These are phyloP conservation scores for Solanum etuberosum DNA, from an alignment of 257 asterid species.

Conservation along the genomic window DNA sequence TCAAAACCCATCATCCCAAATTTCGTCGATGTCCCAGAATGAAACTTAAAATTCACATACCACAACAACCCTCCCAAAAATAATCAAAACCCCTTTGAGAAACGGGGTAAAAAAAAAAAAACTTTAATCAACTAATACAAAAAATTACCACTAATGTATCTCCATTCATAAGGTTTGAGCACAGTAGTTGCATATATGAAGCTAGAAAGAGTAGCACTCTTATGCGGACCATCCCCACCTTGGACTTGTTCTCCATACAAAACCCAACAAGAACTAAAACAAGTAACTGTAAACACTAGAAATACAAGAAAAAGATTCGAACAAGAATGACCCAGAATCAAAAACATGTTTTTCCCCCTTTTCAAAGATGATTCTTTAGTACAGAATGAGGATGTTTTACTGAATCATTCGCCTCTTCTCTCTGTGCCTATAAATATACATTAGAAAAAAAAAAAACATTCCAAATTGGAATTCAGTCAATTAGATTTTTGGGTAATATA, in stretches of 20 bases:
- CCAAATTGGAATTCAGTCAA: neutral
- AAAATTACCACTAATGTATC: constrained; percentile 59
- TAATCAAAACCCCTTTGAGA: neutral
- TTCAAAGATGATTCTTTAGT: neutral
- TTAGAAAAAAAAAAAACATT: neutral
- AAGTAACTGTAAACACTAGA: constrained; percentile 6
- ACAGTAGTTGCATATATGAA: constrained; percentile 46
- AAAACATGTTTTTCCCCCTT: neutral
- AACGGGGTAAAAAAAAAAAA: neutral
- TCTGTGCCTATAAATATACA: neutral
- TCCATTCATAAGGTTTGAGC: constrained; percentile 81
- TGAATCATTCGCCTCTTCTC: constrained; percentile 4
- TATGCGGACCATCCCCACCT: constrained; percentile 11
- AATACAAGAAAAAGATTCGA: constrained; percentile 13
- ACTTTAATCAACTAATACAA: neutral
- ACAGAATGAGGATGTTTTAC: neutral
- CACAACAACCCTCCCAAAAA: neutral
- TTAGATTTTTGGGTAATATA: neutral
- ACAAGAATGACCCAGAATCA: constrained; percentile 28
- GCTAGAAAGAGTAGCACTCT: constrained; percentile 61
- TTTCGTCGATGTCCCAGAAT: neutral
- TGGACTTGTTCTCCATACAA: constrained; percentile 24
- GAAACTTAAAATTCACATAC: neutral
- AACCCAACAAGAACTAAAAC: constrained; percentile 13
- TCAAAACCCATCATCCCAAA: neutral